phyloP scores from a whole-genome alignment of 75 land plant genomes.

The Ceratopteris richardii region DNA sequence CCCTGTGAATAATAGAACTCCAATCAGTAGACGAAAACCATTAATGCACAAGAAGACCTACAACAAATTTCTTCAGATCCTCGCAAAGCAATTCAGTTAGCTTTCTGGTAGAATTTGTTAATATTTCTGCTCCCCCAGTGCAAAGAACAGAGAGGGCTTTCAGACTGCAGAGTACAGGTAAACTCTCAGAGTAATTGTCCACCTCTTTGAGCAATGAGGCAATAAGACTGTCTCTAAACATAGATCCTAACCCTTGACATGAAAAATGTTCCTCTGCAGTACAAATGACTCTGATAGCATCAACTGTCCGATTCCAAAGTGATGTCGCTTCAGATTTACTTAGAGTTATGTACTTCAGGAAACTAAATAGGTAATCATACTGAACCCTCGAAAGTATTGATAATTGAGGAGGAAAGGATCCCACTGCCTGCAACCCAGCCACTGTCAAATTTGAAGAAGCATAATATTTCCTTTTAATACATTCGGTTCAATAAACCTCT shows the following conservation, averaged over 20 bases:
- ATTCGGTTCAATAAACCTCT: not conserved
- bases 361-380: conserved; percentile 34
- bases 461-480: not conserved
- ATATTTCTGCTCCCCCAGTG: not conserved
- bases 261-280: not conserved
- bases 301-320: conserved; percentile 46
- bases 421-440: conserved; percentile 63
- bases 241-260: not conserved
- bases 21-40: no score
- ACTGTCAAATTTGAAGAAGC: conserved; percentile 41
- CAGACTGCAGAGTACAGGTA: not conserved
- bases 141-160: not conserved
- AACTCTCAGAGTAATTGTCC: not conserved
- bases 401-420: conserved; percentile 47
- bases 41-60: no score
- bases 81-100: not conserved
- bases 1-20: no score
- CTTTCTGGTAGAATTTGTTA: not conserved
- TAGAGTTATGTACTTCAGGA: conserved; percentile 31
- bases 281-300: conserved; percentile 13
- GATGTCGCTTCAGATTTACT: conserved; percentile 7
- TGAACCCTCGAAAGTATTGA: conserved; percentile 32
- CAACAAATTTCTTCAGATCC: not conserved
- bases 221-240: not conserved
- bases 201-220: not conserved